Percentiles rank a stretch among this genome's conserved stretches.
These are phyloP conservation scores for Pyropia haitanensis DNA, from an alignment of 23 red algal species.

Conservation along the genomic window DNA sequence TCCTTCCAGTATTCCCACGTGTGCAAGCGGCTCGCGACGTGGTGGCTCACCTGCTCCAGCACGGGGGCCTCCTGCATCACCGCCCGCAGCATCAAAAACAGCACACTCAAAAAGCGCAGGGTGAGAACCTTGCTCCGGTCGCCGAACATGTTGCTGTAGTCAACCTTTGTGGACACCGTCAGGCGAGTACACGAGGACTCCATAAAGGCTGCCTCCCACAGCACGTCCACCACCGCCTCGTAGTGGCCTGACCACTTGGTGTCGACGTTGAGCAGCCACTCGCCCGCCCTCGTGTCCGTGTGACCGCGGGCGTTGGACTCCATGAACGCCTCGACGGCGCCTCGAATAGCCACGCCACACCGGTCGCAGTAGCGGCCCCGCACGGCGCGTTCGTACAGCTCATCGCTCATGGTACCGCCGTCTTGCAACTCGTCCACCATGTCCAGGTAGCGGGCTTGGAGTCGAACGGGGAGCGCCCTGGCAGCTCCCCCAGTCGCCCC, in stretches of 20 bases:
- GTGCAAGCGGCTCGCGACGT: no score
- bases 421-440: slow-evolving; percentile 19
- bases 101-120: no score
- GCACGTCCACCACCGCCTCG: slow-evolving; percentile 26
- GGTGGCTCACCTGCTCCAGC: no score
- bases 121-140: no score
- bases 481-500: background rate
- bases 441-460: slow-evolving; percentile 14
- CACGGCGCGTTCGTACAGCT: slow-evolving; percentile 3
- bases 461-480: no score
- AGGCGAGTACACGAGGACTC: background rate
- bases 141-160: no score
- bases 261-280: slow-evolving; percentile 26
- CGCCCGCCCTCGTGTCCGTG: slow-evolving; percentile 8
- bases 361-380: slow-evolving; percentile 3
- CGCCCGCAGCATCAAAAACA: no score
- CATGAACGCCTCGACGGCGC: slow-evolving; percentile 26
- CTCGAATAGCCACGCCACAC: slow-evolving; percentile 2
- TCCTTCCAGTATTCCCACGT: no score
- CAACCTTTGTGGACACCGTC: no score
- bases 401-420: slow-evolving; percentile 19
- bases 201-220: slow-evolving; percentile 38
- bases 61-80: no score
- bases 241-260: slow-evolving; percentile 20
- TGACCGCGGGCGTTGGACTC: slow-evolving; percentile 21